phyloP scores from a whole-genome alignment of 306 rosid species.

The Phaseolus lunatus region DNA sequence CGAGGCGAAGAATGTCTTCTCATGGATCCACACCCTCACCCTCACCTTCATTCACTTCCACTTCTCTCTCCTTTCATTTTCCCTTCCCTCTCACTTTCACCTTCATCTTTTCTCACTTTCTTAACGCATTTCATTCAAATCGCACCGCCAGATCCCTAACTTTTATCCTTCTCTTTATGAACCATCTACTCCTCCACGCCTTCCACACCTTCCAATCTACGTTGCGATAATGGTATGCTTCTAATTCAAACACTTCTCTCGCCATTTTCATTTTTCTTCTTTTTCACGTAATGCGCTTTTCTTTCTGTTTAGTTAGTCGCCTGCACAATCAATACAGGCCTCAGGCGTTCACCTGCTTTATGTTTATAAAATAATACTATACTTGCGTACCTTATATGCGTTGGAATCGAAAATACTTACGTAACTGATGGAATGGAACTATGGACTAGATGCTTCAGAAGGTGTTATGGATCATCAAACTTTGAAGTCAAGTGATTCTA shows the following conservation, averaged over 20 bases:
- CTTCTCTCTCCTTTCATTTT: conserved; percentile 40
- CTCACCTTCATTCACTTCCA: conserved; percentile 50
- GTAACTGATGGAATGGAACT: neutral
- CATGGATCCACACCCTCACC: conserved; percentile 50
- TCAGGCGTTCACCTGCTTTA: neutral
- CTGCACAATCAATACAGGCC: neutral
- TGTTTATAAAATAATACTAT: neutral
- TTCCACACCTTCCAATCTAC: conserved; percentile 39
- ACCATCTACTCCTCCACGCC: conserved; percentile 33
- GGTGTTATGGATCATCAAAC: neutral
- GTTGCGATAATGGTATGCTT: conserved; percentile 61
- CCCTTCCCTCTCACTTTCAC: conserved; percentile 19
- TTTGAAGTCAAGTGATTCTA: conserved; percentile 20
- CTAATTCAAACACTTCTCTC: neutral
- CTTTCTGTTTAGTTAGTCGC: neutral
- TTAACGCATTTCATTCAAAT: conserved; percentile 20
- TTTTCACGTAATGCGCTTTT: neutral
- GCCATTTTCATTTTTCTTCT: neutral
- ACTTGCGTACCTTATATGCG: too few species aligned
- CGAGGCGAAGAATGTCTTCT: conserved; percentile 72
- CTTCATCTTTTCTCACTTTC: conserved; percentile 34
- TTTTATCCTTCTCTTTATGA: conserved; percentile 45
- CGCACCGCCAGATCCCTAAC: neutral
- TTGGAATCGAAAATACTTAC: neutral
- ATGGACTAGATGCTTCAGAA: neutral